Evolutionary conservation across 1,284 basidiomycete genomes (phyloP).

Genomic region (Ganoderma leucocontextum): DNA sequence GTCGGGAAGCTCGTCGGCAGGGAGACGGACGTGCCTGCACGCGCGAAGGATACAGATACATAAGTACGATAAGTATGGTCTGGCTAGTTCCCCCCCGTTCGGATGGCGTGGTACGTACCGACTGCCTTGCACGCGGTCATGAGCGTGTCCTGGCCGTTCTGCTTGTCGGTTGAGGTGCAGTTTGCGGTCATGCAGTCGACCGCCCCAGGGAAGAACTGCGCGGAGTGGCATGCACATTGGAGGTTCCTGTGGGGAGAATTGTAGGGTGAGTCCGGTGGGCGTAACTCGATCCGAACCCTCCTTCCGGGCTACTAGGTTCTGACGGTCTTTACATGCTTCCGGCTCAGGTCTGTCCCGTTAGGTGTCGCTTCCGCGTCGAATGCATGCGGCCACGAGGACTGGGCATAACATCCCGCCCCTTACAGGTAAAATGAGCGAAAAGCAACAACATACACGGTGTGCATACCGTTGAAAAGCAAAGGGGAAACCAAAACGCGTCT

Average conservation of each 20-base stretch:
- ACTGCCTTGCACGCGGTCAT: constrained; percentile 22
- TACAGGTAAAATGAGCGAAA: not conserved
- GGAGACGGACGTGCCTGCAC: constrained; percentile 18
- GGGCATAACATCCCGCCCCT: no score
- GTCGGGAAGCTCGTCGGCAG: constrained; percentile 9
- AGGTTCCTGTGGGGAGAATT: constrained; percentile 21
- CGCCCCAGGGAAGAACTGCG: constrained; percentile 30
- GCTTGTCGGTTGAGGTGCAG: constrained; percentile 28
- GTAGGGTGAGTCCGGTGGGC: not conserved
- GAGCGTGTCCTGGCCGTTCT: constrained; percentile 26
- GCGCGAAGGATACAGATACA: not conserved
- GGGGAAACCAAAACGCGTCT: not conserved
- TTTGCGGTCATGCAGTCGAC: constrained; percentile 32
- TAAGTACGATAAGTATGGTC: not conserved
- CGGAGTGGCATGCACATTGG: constrained; percentile 31
- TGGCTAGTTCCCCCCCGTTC: not conserved
- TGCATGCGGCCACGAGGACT: no score
- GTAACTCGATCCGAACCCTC: not conserved
- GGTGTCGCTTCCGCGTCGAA: no score
- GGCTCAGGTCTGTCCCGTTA: no score
- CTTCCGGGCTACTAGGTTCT: not conserved
- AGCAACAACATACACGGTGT: no score
- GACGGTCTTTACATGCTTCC: no score
- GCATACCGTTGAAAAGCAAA: no score
- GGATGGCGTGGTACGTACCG: constrained; percentile 20